These are phyloP conservation scores for Phialophora tarda DNA, from an alignment of 2,329 filamentous ascomycete species.

Conservation along the genomic window DNA sequence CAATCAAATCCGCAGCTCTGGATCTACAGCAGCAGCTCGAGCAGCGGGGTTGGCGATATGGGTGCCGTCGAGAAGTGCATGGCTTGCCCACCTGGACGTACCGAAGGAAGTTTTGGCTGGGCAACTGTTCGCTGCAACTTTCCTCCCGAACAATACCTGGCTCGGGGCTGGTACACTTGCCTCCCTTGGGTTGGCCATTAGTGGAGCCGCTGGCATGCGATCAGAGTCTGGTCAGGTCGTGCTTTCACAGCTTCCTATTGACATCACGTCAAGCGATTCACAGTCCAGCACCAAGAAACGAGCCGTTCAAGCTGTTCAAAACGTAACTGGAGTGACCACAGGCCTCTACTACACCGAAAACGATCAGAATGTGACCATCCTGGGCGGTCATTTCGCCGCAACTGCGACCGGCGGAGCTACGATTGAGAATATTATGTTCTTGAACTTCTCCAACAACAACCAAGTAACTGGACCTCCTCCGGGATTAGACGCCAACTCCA, in stretches of 20 bases:
- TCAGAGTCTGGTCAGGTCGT: conserved; percentile 44
- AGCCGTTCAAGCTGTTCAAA: conserved; percentile 44
- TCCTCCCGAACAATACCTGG: conserved; percentile 62
- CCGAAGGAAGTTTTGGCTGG: conserved; percentile 72
- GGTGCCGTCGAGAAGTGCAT: conserved; percentile 83
- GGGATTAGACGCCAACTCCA: conserved; percentile 72
- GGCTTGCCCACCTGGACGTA: conserved; percentile 76
- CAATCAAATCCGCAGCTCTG: conserved; percentile 71
- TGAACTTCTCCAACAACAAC: conserved; percentile 74
- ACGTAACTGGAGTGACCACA: conserved; percentile 63
- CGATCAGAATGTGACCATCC: conserved; percentile 78
- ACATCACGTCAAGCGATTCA: conserved; percentile 49
- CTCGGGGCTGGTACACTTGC: conserved; percentile 84
- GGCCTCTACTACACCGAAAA: conserved; percentile 77
- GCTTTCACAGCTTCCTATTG: conserved; percentile 55
- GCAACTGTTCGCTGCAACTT: conserved; percentile 71
- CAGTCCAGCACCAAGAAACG: conserved; percentile 38
- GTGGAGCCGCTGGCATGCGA: conserved; percentile 71
- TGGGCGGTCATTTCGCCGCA: conserved; percentile 85
- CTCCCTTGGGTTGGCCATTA: conserved; percentile 74
- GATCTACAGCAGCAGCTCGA: conserved; percentile 63
- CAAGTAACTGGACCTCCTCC: conserved; percentile 71
- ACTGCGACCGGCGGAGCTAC: conserved; percentile 69
- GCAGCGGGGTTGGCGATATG: conserved; percentile 85
- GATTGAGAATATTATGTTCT: conserved; percentile 79